Conservation (phyloP, 2,329 filamentous ascomycete species). For the Scedosporium aurantiacum region DNA sequence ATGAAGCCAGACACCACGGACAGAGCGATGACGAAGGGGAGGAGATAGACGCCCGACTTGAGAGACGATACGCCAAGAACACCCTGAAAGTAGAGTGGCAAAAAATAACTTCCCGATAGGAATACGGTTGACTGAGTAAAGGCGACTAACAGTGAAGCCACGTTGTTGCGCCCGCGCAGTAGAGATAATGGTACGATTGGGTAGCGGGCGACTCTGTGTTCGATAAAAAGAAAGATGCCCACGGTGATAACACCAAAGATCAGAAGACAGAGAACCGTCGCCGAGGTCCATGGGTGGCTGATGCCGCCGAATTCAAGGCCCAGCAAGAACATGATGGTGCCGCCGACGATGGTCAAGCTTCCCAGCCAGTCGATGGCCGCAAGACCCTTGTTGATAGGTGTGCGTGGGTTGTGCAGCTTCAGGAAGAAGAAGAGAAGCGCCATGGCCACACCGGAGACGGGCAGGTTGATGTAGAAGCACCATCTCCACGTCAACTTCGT, state of each 20-base stretch:
- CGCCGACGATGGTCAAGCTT: slow-evolving; percentile 54
- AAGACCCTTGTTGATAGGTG: slow-evolving; percentile 49
- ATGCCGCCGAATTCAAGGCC: slow-evolving; percentile 79
- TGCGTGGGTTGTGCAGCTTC: slow-evolving; percentile 57
- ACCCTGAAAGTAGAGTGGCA: slow-evolving; percentile 77
- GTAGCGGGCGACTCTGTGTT: slow-evolving; percentile 62
- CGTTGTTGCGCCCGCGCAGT: slow-evolving; percentile 55
- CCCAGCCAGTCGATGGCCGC: slow-evolving; percentile 51
- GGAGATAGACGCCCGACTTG: slow-evolving; percentile 61
- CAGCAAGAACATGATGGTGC: slow-evolving; percentile 75
- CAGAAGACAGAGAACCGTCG: slow-evolving; percentile 66
- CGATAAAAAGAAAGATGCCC: slow-evolving; percentile 57
- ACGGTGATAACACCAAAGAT: slow-evolving; percentile 58
- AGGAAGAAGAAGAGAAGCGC: slow-evolving; percentile 48
- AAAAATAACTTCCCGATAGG: slow-evolving; percentile 67
- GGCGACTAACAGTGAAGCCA: slow-evolving; percentile 53
- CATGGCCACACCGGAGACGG: slow-evolving; percentile 34
- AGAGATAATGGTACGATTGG: slow-evolving; percentile 68
- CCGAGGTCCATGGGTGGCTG: slow-evolving; percentile 61
- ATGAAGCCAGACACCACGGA: slow-evolving; percentile 50
- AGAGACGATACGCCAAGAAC: slow-evolving; percentile 58
- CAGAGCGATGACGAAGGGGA: slow-evolving; percentile 58
- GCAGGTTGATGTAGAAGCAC: slow-evolving; percentile 58
- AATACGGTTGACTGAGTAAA: slow-evolving; percentile 70
- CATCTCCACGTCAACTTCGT: slow-evolving; percentile 55